Conservation (phyloP, 805 yeast genomes). For the Candida ficus region DNA sequence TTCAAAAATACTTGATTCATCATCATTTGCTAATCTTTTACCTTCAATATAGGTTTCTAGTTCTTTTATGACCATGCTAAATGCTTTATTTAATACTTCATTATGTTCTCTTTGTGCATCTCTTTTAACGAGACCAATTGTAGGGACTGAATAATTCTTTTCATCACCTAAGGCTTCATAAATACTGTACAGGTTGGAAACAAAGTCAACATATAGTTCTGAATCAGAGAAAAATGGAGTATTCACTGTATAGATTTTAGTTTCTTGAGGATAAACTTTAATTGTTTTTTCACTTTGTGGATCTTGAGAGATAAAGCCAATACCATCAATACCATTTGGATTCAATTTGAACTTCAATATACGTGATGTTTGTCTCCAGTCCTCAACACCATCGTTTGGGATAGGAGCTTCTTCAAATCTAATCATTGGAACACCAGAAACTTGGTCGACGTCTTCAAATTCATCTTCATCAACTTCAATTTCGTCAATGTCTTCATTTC, state of each 20-base stretch:
- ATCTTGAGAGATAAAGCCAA: slow-evolving; percentile 33
- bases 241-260: slow-evolving; percentile 37
- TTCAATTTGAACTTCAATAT: slow-evolving; percentile 43
- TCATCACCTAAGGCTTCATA: slow-evolving; percentile 47
- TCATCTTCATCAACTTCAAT: slow-evolving; percentile 17
- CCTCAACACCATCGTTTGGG: slow-evolving; percentile 26
- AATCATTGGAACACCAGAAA: slow-evolving; percentile 25
- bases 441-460: slow-evolving; percentile 23
- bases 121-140: slow-evolving; percentile 34
- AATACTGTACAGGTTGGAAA: slow-evolving; percentile 45
- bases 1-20: slow-evolving; percentile 28
- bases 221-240: slow-evolving; percentile 37
- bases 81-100: slow-evolving; percentile 31
- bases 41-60: slow-evolving; percentile 29
- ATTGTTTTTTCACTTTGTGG: slow-evolving; percentile 22
- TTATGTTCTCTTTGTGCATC: slow-evolving; percentile 31
- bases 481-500: slow-evolving; percentile 4
- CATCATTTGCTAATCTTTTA: slow-evolving; percentile 27
- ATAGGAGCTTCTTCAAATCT: slow-evolving; percentile 31
- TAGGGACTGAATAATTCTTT: slow-evolving; percentile 34
- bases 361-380: slow-evolving; percentile 32
- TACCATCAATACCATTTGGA: slow-evolving; percentile 35
- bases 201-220: slow-evolving; percentile 39
- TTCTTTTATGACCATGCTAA: slow-evolving; percentile 29
- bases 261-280: slow-evolving; percentile 33